Conservation (phyloP, 495 filamentous ascomycete species). For the Xylaria longipes region DNA sequence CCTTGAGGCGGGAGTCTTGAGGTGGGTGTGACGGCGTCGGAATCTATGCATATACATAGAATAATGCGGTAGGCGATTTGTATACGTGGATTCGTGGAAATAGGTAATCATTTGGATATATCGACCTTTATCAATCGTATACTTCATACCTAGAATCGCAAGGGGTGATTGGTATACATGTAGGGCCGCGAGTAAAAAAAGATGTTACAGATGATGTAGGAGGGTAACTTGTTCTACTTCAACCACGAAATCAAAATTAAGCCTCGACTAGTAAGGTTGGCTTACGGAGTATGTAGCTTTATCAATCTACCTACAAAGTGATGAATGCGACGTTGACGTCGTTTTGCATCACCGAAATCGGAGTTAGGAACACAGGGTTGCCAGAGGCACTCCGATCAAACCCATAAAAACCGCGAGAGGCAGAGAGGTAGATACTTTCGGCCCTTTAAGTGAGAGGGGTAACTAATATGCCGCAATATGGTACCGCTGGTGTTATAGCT, state of each 20-base stretch:
- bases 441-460: too few relatives aligned
- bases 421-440: not conserved
- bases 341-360: not conserved
- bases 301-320: too few relatives aligned
- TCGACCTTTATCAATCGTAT: not conserved
- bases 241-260: too few relatives aligned
- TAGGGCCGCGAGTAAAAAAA: not conserved
- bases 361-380: not conserved
- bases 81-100: not conserved
- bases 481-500: conserved; percentile 35
- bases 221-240: not conserved
- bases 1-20: conserved; percentile 30
- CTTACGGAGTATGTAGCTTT: too few relatives aligned
- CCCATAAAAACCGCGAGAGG: not conserved
- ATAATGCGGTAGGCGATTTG: not conserved
- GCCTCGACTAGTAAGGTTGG: too few relatives aligned
- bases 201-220: not conserved
- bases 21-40: not conserved
- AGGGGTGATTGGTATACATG: not conserved
- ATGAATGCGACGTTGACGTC: conserved; percentile 1
- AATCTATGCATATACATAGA: not conserved
- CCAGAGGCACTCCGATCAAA: not conserved
- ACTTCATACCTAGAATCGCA: not conserved
- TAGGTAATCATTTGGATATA: not conserved
- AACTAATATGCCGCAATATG: not conserved